phyloP scores from a whole-genome alignment of 1,284 basidiomycete species.

The Cutaneotrichosporon arboriforme region DNA sequence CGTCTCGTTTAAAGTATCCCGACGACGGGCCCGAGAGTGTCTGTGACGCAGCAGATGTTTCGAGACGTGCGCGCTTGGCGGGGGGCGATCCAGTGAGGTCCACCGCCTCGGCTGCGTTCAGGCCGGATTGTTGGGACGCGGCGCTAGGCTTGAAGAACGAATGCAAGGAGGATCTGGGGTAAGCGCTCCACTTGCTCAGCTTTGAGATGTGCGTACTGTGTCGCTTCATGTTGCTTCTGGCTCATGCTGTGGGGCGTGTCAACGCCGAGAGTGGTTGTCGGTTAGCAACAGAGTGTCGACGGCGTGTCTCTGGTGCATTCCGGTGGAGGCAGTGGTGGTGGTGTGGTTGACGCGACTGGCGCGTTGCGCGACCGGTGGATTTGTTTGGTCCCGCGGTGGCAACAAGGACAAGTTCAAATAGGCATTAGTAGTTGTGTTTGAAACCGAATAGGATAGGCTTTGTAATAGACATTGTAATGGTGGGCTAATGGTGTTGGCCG shows the following conservation, averaged over 20 bases:
- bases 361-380: no score
- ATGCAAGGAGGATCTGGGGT: constrained; percentile 36
- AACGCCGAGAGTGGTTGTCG: not conserved
- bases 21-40: not conserved
- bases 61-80: constrained; percentile 21
- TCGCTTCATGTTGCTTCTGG: constrained; percentile 1
- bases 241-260: not conserved
- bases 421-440: no score
- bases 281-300: not conserved
- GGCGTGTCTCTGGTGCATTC: not conserved
- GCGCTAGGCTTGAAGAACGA: no score
- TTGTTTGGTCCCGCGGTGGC: constrained; percentile 8
- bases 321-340: not conserved
- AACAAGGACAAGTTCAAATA: no score
- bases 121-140: constrained; percentile 31
- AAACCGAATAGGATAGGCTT: no score
- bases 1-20: not conserved
- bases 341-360: constrained; percentile 16
- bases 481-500: no score
- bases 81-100: constrained; percentile 30
- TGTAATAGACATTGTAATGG: no score
- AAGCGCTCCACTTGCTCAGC: not conserved
- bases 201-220: constrained; percentile 4
- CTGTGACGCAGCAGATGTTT: not conserved
- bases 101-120: constrained; percentile 20